A percentile compares a stretch with the other conserved stretches of the same genome.
Conservation (phyloP, 805 yeast species). For the Scheffersomyces stipitis region DNA sequence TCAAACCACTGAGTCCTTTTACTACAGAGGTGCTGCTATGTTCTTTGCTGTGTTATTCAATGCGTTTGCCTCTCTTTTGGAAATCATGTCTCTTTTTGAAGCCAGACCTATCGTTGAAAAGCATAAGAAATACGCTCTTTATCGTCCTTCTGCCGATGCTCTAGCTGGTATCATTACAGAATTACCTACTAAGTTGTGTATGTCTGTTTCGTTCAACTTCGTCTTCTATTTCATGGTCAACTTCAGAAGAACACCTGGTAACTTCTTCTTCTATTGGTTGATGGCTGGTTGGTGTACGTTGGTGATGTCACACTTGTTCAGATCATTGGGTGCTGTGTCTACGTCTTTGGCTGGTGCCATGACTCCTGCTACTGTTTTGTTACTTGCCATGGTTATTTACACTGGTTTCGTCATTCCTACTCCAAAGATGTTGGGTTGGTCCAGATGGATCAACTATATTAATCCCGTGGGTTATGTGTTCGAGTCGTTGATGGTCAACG, state of each 20-base stretch:
- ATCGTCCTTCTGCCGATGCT: slow-evolving; percentile 65
- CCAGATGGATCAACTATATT: slow-evolving; percentile 48
- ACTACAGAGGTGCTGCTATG: slow-evolving; percentile 60
- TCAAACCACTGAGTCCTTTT: slow-evolving; percentile 46
- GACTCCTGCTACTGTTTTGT: slow-evolving; percentile 46
- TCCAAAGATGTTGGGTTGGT: slow-evolving; percentile 56
- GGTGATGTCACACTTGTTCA: slow-evolving; percentile 50
- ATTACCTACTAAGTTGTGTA: slow-evolving; percentile 48
- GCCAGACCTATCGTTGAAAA: slow-evolving; percentile 59
- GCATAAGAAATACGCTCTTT: slow-evolving; percentile 55
- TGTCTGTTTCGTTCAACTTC: slow-evolving; percentile 48
- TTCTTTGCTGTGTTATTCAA: slow-evolving; percentile 67
- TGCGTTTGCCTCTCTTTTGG: slow-evolving; percentile 60
- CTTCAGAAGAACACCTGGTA: slow-evolving; percentile 51
- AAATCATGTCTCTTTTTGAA: slow-evolving; percentile 54
- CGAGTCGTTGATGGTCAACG: slow-evolving; percentile 59
- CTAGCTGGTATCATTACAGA: slow-evolving; percentile 61
- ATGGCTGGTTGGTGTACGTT: slow-evolving; percentile 45
- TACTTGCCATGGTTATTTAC: slow-evolving; percentile 55
- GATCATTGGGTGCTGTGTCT: slow-evolving; percentile 43
- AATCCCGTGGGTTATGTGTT: slow-evolving; percentile 43
- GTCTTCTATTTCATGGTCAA: slow-evolving; percentile 54
- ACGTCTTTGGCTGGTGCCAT: slow-evolving; percentile 41
- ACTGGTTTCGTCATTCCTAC: slow-evolving; percentile 47
- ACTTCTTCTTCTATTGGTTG: slow-evolving; percentile 53